A percentile compares a stretch with the other conserved stretches of the same genome.
Conservation (phyloP, 371 early-diverging fungal genomes). For the Circinella minor region DNA sequence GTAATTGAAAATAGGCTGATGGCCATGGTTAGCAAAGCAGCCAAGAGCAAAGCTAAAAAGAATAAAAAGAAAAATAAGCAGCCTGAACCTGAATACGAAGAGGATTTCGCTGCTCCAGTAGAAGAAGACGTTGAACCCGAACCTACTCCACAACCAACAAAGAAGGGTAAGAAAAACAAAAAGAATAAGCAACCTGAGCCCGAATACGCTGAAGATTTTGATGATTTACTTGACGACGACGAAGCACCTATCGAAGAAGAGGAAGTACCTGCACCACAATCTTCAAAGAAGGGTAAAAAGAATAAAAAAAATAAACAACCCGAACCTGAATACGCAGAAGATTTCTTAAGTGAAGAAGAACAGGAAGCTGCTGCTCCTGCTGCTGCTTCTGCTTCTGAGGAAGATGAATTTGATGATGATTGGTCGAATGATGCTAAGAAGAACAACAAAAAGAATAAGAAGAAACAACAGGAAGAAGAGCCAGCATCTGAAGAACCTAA, state of each 20-base stretch:
- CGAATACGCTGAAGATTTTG: constrained; percentile 38
- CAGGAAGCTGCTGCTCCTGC: background rate
- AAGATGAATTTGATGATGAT: constrained; percentile 34
- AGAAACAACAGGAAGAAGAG: constrained; percentile 26
- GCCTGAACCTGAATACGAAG: constrained; percentile 30
- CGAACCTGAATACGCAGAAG: constrained; percentile 19
- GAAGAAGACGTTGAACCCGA: constrained; percentile 14
- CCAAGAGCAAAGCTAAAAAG: constrained; percentile 56
- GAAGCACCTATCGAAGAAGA: constrained; percentile 29
- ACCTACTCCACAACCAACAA: constrained; percentile 34
- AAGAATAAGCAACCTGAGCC: constrained; percentile 32
- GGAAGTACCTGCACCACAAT: constrained; percentile 26
- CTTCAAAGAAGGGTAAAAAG: constrained; percentile 46
- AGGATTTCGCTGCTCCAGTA: constrained; percentile 21
- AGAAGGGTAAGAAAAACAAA: constrained; percentile 48
- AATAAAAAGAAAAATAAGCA: constrained; percentile 47
- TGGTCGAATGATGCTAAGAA: constrained; percentile 43
- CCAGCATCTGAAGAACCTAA: constrained; percentile 30
- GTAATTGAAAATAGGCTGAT: constrained; percentile 36
- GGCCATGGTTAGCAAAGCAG: constrained; percentile 56
- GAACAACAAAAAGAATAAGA: constrained; percentile 46
- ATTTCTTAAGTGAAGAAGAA: constrained; percentile 5
- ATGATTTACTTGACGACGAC: constrained; percentile 40
- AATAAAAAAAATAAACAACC: constrained; percentile 23
- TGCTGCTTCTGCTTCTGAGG: constrained; percentile 22